A percentile compares a stretch with the other conserved stretches of the same genome.
These are phyloP conservation scores for Rhizoclosmatium globosum DNA, from an alignment of 192 early-diverging fungal species.

Conservation along the genomic window DNA sequence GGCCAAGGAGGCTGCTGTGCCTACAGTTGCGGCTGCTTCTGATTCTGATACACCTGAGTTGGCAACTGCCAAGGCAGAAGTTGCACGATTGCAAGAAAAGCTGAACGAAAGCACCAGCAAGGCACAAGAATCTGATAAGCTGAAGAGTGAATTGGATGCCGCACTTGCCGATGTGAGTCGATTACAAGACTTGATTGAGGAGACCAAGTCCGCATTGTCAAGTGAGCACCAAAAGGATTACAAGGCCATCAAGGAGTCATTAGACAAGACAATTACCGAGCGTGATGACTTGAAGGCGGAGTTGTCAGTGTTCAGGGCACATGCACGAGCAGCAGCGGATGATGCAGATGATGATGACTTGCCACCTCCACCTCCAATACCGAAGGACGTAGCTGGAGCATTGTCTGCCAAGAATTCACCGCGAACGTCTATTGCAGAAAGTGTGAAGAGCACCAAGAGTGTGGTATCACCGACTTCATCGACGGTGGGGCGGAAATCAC, in stretches of 20 bases:
- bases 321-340: not conserved
- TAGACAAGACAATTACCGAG: conserved; percentile 7
- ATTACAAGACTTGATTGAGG: not conserved
- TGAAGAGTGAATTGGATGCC: conserved; percentile 1
- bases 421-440: not conserved
- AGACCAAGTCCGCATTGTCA: not conserved
- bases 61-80: conserved; percentile 11
- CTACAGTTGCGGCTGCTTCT: not conserved
- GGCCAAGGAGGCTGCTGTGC: not conserved
- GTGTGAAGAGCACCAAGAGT: not conserved
- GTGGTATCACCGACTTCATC: not conserved
- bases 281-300: conserved; percentile 10
- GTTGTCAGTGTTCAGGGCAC: not conserved
- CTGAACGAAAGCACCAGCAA: not conserved
- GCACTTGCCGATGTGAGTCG: conserved; percentile 1
- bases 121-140: conserved; percentile 3
- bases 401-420: not conserved
- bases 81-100: not conserved
- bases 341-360: not conserved
- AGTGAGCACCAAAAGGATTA: not conserved
- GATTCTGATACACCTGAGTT: conserved; percentile 7
- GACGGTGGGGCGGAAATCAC: not conserved
- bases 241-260: not conserved
- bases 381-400: not conserved
- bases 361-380: too few species aligned